Base-by-base conservation (phyloP, 345 rosid genomes). In the Citrus medica region DNA sequence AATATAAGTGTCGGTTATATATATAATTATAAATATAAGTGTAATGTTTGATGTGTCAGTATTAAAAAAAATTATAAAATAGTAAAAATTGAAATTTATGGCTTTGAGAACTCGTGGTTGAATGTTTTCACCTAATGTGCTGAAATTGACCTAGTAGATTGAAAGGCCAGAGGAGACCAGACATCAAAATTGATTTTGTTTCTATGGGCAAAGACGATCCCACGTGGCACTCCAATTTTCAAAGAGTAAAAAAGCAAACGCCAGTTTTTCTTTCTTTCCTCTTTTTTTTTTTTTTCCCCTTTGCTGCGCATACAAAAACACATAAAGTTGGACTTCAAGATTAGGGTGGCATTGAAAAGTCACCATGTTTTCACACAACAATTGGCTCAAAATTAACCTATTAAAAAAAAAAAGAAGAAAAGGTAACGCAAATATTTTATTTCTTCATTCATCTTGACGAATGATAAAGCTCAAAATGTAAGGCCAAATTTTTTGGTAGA, bases 191-290 rank as follows among this genome's bases (percentile, higher is more conserved):
- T 53, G 58, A 53, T 17, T 53, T 9, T 14, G 69, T 37, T 7
- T 51, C 7, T 25, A 42, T 63, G 79, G 73, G 33, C 28, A 8
- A 9, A 17, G 66, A 77, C 48, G 55, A 32, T 46, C 73, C 86
- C 79, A 37, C 81, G 86, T 46, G 33, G 38, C 76, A 19, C 25
- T 2, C 64, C 40, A 46, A 3, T 46, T 46, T 46, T 13, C 17
- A 1, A n/a, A 27, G 53, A 62, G 76, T 4, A 12, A 30, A 67
- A 67, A 75, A 65, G 77, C 42, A 12, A 64, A 74, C 37, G 3
- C 60, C 40, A 24, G 25, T 32, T 65, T 72, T 66, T 64, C 9
- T 25, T 28, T 33, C 53, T 58, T 75, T 56, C 27, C 24, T 33
- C 30, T 58, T 28, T 30, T 73, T 16, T 35, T 33, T 35, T n/a